These are phyloP conservation scores for Celoporthe dispersa DNA, from an alignment of 2,329 filamentous ascomycete genomes.

Conservation along the genomic window DNA sequence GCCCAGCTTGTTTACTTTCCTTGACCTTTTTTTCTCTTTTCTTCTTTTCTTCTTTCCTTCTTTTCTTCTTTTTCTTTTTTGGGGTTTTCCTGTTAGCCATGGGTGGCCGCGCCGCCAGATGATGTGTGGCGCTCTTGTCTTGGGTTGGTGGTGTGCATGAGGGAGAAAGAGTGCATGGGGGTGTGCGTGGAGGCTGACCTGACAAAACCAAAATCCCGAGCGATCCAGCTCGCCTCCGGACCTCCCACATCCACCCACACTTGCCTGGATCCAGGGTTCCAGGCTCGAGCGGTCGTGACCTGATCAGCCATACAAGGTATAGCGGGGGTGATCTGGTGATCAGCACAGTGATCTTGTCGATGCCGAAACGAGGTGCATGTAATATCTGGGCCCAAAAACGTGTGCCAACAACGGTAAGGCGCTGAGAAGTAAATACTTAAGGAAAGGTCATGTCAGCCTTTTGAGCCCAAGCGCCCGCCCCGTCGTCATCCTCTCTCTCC, in stretches of 20 bases:
- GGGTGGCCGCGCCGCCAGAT: conserved; percentile 4
- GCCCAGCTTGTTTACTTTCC: conserved; percentile 8
- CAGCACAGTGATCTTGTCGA: neutral
- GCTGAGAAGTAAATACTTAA: neutral
- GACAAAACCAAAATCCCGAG: conserved; percentile 18
- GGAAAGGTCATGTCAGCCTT: conserved; percentile 17
- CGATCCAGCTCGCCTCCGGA: conserved; percentile 18
- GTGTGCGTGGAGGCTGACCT: conserved; percentile 27
- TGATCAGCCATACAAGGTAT: conserved; percentile 10
- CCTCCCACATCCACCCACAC: neutral
- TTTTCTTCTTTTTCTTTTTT: too few species aligned
- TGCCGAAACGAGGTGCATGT: conserved; percentile 5
- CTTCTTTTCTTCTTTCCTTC: too few species aligned
- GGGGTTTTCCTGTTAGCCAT: neutral
- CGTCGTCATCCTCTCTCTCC: neutral
- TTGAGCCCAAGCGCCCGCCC: neutral
- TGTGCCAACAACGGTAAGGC: conserved; percentile 13
- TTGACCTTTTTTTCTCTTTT: neutral
- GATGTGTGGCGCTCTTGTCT: conserved; percentile 21
- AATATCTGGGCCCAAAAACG: conserved; percentile 5
- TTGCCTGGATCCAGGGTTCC: conserved; percentile 3
- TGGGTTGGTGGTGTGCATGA: conserved; percentile 24
- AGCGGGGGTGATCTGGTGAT: conserved; percentile 6
- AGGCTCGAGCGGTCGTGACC: conserved; percentile 11
- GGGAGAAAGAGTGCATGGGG: conserved; percentile 19